Conservation (phyloP, 768 basidiomycete genomes). For the Trametes sanguinea region DNA sequence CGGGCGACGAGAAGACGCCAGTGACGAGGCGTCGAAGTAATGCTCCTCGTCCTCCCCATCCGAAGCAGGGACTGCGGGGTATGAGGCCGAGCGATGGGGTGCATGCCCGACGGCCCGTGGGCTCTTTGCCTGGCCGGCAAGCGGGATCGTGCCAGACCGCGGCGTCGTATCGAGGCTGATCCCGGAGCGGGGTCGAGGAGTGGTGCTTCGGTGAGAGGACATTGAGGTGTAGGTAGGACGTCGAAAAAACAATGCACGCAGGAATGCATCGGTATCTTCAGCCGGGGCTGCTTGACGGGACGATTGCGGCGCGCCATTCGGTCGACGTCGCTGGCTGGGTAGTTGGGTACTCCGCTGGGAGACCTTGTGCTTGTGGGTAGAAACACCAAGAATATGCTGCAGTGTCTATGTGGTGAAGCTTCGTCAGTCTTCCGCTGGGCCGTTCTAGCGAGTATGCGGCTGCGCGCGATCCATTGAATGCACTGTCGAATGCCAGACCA, state of each 20-base stretch:
- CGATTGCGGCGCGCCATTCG: conserved; percentile 20
- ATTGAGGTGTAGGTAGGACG: conserved; percentile 15
- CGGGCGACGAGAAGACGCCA: conserved; percentile 30
- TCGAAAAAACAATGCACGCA: conserved; percentile 31
- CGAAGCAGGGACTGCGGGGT: conserved; percentile 11
- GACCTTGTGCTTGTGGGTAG: conserved; percentile 59
- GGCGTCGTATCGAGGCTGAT: conserved; percentile 21
- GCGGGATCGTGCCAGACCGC: conserved; percentile 17
- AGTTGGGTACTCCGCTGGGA: conserved; percentile 29
- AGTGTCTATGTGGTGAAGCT: conserved; percentile 46
- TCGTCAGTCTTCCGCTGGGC: background rate
- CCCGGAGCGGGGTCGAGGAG: conserved; percentile 19
- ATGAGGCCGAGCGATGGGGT: conserved; percentile 23
- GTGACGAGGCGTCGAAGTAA: conserved; percentile 25
- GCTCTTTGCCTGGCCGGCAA: conserved; percentile 5
- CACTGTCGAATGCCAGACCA: no score
- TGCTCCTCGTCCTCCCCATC: conserved; percentile 26
- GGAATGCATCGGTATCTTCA: conserved; percentile 24
- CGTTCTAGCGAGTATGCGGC: background rate
- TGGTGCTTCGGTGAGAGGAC: conserved; percentile 15
- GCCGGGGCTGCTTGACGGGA: background rate
- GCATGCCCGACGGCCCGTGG: conserved; percentile 3
- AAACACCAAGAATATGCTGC: conserved; percentile 57
- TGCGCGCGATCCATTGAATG: no score
- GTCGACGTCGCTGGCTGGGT: conserved; percentile 26